Evolutionary conservation across 306 rosid species (phyloP).

Genomic region (Vicia faba): DNA sequence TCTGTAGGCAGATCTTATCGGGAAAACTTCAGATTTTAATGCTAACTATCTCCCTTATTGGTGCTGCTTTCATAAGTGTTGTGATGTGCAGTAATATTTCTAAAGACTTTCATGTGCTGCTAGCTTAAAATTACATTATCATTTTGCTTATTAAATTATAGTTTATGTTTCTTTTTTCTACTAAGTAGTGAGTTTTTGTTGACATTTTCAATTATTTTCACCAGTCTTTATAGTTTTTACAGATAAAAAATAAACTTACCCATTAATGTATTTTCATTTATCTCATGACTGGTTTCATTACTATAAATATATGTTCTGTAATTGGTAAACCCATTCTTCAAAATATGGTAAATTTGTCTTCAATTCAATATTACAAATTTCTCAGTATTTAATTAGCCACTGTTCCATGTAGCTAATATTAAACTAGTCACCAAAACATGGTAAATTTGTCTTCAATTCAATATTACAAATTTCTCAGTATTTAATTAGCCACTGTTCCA

Average conservation of each 20-base stretch:
- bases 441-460: neutral
- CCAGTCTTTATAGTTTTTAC: neutral
- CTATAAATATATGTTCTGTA: conserved; percentile 6
- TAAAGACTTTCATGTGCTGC: neutral
- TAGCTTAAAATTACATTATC: conserved; percentile 4
- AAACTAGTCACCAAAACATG: neutral
- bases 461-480: neutral
- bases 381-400: neutral
- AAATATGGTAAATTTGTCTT: conserved; percentile 4
- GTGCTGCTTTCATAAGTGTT: conserved; percentile 5
- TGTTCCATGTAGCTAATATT: neutral
- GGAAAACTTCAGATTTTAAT: neutral
- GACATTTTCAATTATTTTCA: conserved; percentile 25
- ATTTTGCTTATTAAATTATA: conserved; percentile 10
- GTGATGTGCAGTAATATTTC: conserved; percentile 14
- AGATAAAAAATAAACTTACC: conserved; percentile 11
- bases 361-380: neutral
- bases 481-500: neutral
- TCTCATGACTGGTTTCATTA: conserved; percentile 2
- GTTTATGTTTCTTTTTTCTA: conserved; percentile 16
- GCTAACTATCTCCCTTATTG: neutral
- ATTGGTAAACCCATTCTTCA: conserved; percentile 20
- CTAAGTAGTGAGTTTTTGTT: conserved; percentile 10
- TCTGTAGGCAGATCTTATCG: neutral
- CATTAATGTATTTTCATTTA: conserved; percentile 6